phyloP scores from a whole-genome alignment of 202 grass and related monocot genomes.

The Dendrocalamus latiflorus region DNA sequence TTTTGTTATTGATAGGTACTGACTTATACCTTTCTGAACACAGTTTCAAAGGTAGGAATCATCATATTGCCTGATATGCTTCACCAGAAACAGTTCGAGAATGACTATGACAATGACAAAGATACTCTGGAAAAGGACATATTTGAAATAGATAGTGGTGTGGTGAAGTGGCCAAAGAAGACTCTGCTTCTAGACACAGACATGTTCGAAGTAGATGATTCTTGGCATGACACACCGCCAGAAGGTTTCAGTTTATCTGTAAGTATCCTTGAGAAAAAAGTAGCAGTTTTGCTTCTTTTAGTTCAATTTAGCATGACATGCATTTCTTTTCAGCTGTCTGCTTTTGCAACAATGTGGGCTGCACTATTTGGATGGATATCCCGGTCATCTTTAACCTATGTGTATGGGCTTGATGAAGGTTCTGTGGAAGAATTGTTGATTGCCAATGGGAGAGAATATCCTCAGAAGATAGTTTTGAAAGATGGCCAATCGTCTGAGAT shows the following conservation, averaged over 20 bases:
- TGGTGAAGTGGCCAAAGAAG: constrained; percentile 83
- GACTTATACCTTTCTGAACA: constrained; percentile 7
- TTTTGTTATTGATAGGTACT: constrained; percentile 11
- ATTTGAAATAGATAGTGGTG: constrained; percentile 51
- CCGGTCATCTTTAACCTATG: constrained; percentile 55
- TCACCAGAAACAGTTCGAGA: constrained; percentile 18
- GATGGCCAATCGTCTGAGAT: constrained; percentile 79
- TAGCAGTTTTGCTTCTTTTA: not conserved
- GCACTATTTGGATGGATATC: constrained; percentile 85
- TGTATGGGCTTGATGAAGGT: constrained; percentile 60
- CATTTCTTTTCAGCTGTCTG: constrained; percentile 55
- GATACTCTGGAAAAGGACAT: constrained; percentile 24
- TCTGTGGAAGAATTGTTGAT: constrained; percentile 57
- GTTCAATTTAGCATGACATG: constrained; percentile 12
- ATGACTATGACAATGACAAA: constrained; percentile 11
- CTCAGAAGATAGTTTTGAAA: constrained; percentile 44
- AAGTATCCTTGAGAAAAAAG: constrained; percentile 4
- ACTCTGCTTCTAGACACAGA: constrained; percentile 78
- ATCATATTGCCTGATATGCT: constrained; percentile 62
- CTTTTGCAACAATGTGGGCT: constrained; percentile 70
- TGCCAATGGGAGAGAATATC: constrained; percentile 60
- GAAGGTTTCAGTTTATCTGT: constrained; percentile 83
- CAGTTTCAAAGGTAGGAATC: constrained; percentile 74
- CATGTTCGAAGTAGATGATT: constrained; percentile 85
- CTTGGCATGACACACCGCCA: constrained; percentile 80